These are phyloP conservation scores for Vigna radiata DNA, from an alignment of 306 rosid genomes.

Conservation along the genomic window DNA sequence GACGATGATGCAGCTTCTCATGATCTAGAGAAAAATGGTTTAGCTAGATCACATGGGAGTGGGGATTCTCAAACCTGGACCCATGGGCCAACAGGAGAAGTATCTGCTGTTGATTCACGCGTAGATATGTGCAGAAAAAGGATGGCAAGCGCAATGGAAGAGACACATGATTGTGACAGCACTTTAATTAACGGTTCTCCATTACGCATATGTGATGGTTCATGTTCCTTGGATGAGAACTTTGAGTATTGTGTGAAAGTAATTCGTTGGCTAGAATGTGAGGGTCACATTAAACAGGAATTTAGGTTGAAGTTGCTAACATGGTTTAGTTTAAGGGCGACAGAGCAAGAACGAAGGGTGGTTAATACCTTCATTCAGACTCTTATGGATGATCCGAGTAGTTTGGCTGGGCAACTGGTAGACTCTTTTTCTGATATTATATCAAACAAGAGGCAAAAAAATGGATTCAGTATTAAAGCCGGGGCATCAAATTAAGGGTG, in stretches of 20 bases:
- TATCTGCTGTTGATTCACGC: slow-evolving; percentile 82
- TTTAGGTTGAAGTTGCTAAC: slow-evolving; percentile 95
- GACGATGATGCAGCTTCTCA: slow-evolving; percentile 87
- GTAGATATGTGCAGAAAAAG: slow-evolving; percentile 72
- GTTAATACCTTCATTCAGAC: slow-evolving; percentile 96
- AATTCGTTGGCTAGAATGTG: slow-evolving; percentile 97
- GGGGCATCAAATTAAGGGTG: slow-evolving; percentile 61
- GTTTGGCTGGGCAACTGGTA: slow-evolving; percentile 98
- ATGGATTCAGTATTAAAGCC: slow-evolving; percentile 69
- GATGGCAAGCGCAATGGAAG: slow-evolving; percentile 67
- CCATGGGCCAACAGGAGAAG: slow-evolving; percentile 64
- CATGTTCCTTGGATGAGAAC: slow-evolving; percentile 77
- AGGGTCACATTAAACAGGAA: slow-evolving; percentile 84
- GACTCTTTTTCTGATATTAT: slow-evolving; percentile 91
- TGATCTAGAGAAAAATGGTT: slow-evolving; percentile 65
- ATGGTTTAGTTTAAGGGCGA: slow-evolving; percentile 97
- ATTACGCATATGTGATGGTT: slow-evolving; percentile 54
- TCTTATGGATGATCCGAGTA: slow-evolving; percentile 87
- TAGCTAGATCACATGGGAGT: slow-evolving; percentile 87
- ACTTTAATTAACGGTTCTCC: slow-evolving; percentile 91
- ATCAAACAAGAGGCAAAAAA: slow-evolving; percentile 85
- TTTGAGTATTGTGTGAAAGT: slow-evolving; percentile 96
- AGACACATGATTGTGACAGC: slow-evolving; percentile 89
- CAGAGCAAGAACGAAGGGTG: slow-evolving; percentile 97
- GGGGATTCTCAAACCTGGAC: slow-evolving; percentile 92